Conservation (phyloP, 306 rosid species). For the Trichosanthes cucumerina region DNA sequence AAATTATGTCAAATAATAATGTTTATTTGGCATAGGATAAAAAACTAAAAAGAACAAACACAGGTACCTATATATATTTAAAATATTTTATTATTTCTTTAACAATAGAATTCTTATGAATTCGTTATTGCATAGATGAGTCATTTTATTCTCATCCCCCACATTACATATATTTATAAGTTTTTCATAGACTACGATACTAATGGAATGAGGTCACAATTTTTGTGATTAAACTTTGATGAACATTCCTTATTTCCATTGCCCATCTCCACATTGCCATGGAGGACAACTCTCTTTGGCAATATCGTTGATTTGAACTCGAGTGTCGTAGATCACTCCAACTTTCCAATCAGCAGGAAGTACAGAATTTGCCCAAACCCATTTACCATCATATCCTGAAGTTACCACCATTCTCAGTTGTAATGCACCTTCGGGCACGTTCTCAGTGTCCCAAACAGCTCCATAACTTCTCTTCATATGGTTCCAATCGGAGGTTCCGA, state of each 20-base stretch:
- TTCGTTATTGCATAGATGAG: neutral
- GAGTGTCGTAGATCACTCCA: constrained; percentile 41
- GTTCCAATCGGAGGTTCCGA: constrained; percentile 59
- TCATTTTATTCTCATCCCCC: no score
- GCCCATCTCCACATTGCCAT: neutral
- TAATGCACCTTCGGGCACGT: constrained; percentile 56
- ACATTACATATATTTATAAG: no score
- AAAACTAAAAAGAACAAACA: no score
- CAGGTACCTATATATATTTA: neutral
- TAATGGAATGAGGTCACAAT: no score
- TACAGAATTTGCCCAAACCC: constrained; percentile 59
- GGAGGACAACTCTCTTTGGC: constrained; percentile 52
- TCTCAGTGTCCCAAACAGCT: constrained; percentile 65
- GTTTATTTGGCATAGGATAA: no score
- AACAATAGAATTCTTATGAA: neutral
- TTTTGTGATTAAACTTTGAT: neutral
- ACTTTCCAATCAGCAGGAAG: constrained; percentile 60
- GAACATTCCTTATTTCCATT: neutral
- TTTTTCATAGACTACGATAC: no score
- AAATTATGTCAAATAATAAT: no score
- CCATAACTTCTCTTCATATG: constrained; percentile 52
- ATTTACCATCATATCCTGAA: constrained; percentile 63
- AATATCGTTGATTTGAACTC: constrained; percentile 52
- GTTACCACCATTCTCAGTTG: constrained; percentile 65
- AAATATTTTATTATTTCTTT: no score